A percentile compares a stretch with the other conserved stretches of the same genome.
Conservation (phyloP, 345 rosid species). For the Raphanus sativus region DNA sequence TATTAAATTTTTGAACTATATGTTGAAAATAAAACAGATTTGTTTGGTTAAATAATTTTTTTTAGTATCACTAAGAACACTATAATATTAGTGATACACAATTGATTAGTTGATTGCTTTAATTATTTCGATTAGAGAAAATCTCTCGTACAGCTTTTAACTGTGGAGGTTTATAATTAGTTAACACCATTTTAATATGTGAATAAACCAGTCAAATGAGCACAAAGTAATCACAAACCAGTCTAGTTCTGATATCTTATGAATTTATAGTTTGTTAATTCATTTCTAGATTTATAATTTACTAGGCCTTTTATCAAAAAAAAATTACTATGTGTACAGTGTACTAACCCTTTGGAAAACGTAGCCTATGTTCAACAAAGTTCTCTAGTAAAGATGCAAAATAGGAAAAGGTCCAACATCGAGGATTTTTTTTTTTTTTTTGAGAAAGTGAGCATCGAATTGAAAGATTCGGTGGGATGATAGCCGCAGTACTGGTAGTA, state of each 20-base stretch:
- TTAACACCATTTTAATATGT: not conserved
- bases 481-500: slow-evolving; percentile 10
- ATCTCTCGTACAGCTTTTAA: too few relatives aligned
- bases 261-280: not conserved
- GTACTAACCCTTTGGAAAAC: not conserved
- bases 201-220: not conserved
- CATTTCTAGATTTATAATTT: not conserved
- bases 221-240: not conserved
- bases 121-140: too few relatives aligned
- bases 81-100: too few relatives aligned
- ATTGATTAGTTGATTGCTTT: too few relatives aligned
- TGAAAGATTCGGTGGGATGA: slow-evolving; percentile 17
- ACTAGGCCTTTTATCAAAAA: too few relatives aligned
- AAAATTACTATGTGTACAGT: too few relatives aligned
- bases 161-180: not conserved
- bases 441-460: not conserved
- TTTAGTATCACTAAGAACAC: too few relatives aligned
- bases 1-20: too few relatives aligned
- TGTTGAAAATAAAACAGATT: too few relatives aligned
- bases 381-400: not conserved
- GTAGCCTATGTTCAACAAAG: not conserved
- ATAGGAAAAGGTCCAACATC: not conserved
- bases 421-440: not conserved
- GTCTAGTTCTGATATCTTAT: not conserved
- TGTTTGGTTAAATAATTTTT: too few relatives aligned